phyloP scores from a whole-genome alignment of 495 filamentous ascomycete species.

The Daldinia decipiens region DNA sequence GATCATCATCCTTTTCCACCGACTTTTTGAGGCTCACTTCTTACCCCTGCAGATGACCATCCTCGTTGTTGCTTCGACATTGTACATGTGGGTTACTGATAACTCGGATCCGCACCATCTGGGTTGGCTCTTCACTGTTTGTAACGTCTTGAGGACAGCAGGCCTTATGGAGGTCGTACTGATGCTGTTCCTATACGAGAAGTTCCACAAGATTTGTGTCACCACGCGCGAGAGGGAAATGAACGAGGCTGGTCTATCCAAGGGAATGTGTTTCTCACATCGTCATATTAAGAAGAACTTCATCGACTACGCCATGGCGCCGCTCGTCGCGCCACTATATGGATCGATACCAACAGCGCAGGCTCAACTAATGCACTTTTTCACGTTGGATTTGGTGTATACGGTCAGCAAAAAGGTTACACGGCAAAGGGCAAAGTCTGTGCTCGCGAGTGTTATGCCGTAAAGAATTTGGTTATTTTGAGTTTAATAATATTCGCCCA shows the following conservation, averaged over 20 bases:
- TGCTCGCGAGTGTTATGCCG: conserved; percentile 54
- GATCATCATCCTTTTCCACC: conserved; percentile 62
- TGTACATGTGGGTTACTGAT: conserved; percentile 61
- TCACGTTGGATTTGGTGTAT: conserved; percentile 72
- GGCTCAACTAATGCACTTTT: conserved; percentile 73
- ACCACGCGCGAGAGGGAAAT: conserved; percentile 69
- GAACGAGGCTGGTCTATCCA: conserved; percentile 65
- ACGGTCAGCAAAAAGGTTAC: conserved; percentile 72
- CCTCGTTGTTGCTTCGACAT: conserved; percentile 66
- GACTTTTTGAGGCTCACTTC: conserved; percentile 76
- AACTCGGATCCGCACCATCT: conserved; percentile 60
- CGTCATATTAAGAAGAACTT: conserved; percentile 63
- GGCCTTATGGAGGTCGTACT: conserved; percentile 69
- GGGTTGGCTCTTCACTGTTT: conserved; percentile 63
- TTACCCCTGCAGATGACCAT: conserved; percentile 70
- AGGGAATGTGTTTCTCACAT: conserved; percentile 67
- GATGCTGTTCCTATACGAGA: conserved; percentile 70
- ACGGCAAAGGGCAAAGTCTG: conserved; percentile 58
- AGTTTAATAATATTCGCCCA: conserved; percentile 42
- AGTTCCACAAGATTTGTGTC: conserved; percentile 68
- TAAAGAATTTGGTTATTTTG: conserved; percentile 40
- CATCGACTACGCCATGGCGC: conserved; percentile 67
- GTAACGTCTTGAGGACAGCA: conserved; percentile 64
- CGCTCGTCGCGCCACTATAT: conserved; percentile 68
- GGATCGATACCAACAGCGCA: conserved; percentile 70